Base-by-base conservation (phyloP, 1,139 yeast genomes). In the Meyerozyma guilliermondii region DNA sequence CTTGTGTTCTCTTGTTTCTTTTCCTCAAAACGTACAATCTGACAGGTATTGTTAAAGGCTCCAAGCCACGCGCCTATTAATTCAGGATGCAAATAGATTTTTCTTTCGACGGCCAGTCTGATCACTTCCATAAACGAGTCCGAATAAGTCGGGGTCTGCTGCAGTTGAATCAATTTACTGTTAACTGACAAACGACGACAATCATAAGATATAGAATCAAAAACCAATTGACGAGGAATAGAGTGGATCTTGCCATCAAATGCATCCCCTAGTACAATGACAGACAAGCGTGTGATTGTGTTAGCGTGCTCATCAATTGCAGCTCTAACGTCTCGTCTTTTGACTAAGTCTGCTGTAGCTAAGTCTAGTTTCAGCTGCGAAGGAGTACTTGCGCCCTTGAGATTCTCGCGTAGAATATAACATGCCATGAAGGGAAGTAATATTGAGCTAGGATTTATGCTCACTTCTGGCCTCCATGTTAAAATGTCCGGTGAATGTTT, bases 151-250 rank as follows among this genome's bases (percentile, higher is more conserved):
- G 77, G 71, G 4, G 59, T 56, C 39, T 66, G 65, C 9, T 62
- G 60, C 2, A 56, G 56, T 27, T 71, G 67, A 14, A 83, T 59
- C 24, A 68, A 61, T 31, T 62, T 60, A 16, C 83, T 73, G 46
- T 75, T 73, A 47, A 79, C 80, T 2, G 83, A 76, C 42, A 83
- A 61, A n/a, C 74, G 61, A 11, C 74, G 56, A 16, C 82, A 63
- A 55, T 85, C 94, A 55, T 76, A 82, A 35, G 66, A 59, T 23
- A 83, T 55, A 16, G 83, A 71, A 13, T 66, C 56, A 0, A 29
- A 29, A 5, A 29, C 33, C 10, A 29, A 16, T 8, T 14, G 33
- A 8, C 18, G 33, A 7, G 33, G 33, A n/a, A 29, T 29, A 5
- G 16, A 13, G 14, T 29, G 33, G n/a, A 29, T 13, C 11, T 4